Base-by-base conservation (phyloP, 169 alveolate genomes). In the Ichthyophthirius multifiliis region DNA sequence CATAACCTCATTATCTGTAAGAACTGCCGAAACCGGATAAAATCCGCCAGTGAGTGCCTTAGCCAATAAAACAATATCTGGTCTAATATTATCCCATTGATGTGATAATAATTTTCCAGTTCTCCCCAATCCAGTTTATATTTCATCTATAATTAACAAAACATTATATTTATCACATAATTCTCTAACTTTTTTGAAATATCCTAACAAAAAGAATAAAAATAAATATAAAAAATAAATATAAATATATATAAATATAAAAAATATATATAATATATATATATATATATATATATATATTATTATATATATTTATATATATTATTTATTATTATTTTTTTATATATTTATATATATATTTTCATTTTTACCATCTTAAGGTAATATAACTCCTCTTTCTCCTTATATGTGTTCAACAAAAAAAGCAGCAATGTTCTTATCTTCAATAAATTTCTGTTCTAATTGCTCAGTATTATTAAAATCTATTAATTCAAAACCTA, bases 361-460 rank as follows among this genome's bases (percentile, higher is more conserved):
- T n/a, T n/a, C n/a, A n/a, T n/a, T n/a, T n/a, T 55, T 55, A 55
- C 94, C 93, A 39, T 88, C 90, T n/a, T 84, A 80, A 3, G 99
- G 99, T n/a, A 96, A 90, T 27, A 92, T 89, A 16, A 97, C 98
- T 16, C 99, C 99, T 9, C 95, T 98, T 85, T 97, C 99, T 18
- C 99, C 99, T 87, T 97, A 95, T 45, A 97, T 95, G 0, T 98
- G 98, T 87, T 97, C 99, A 35, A 95, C 94, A 86, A 94, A 76
- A 65, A 93, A 89, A 10, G 97, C 99, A 27, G 96, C 95, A 16
- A 92, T 89, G 74, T 90, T 86, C 3, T 96, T 96, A 76, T 93
- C 94, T 15, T 15, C 5, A 48, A 83, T 45, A 41, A 95, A 76
- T 63, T 76, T 67, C 6, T 43, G 31, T 83, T 84, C 91, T 12